Percentiles rank a stretch among this genome's conserved stretches.
These are phyloP conservation scores for Orbilia javanica DNA, from an alignment of 2,329 filamentous ascomycete genomes.

Conservation along the genomic window DNA sequence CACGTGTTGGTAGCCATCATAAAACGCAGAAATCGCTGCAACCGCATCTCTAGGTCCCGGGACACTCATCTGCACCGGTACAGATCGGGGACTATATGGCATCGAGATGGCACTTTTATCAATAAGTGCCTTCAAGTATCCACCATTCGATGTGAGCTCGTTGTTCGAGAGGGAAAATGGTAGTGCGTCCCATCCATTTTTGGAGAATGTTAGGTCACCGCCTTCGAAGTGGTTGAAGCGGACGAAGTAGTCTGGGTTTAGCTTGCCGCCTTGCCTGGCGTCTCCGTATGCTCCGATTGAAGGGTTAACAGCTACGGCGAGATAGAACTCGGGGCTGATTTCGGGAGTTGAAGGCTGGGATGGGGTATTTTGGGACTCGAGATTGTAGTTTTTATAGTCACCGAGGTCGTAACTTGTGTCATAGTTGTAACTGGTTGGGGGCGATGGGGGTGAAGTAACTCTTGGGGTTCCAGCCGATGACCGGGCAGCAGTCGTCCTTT, in stretches of 20 bases:
- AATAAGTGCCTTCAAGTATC: background rate
- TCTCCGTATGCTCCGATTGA: background rate
- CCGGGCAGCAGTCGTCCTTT: background rate
- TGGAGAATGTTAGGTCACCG: conserved; percentile 18
- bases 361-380: background rate
- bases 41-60: background rate
- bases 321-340: background rate
- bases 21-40: conserved; percentile 10
- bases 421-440: too few species aligned
- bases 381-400: too few species aligned
- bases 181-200: background rate
- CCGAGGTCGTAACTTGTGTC: too few species aligned
- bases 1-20: conserved; percentile 12
- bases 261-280: background rate
- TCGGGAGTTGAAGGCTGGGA: background rate
- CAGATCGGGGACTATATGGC: background rate
- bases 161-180: conserved; percentile 6
- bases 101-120: background rate
- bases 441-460: background rate
- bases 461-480: background rate
- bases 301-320: background rate
- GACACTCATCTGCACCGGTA: background rate
- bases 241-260: conserved; percentile 1
- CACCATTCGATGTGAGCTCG: background rate
- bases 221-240: conserved; percentile 18